Evolutionary conservation across 75 land plant genomes (phyloP).

Genomic region (Gnetum montanum): DNA sequence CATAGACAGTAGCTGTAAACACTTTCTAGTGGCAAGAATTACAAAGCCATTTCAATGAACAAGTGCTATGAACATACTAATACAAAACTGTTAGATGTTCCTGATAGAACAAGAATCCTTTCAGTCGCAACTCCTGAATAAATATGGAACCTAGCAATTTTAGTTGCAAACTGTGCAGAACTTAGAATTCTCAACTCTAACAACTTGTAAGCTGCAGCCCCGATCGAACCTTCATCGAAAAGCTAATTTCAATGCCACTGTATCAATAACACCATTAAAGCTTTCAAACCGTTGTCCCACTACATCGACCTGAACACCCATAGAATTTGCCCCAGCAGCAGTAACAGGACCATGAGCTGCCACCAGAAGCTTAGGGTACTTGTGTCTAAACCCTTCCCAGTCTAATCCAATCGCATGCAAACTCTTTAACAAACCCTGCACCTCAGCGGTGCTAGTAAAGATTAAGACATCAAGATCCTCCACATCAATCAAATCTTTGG

Average conservation of each 20-base stretch:
- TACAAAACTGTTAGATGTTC: too few species aligned
- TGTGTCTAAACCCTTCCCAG: constrained; percentile 19
- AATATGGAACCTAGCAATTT: too few species aligned
- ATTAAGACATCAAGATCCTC: constrained; percentile 43
- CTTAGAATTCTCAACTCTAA: too few species aligned
- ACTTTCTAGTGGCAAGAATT: too few species aligned
- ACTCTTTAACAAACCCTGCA: constrained; percentile 62
- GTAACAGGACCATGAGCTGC: constrained; percentile 85
- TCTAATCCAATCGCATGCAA: constrained; percentile 27
- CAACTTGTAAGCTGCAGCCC: too few species aligned
- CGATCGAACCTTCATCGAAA: too few species aligned
- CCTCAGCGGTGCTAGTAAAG: constrained; percentile 69
- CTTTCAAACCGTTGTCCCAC: constrained; percentile 39
- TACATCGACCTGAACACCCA: constrained; percentile 49
- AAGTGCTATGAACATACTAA: too few species aligned
- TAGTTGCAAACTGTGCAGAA: too few species aligned
- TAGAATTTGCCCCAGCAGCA: constrained; percentile 38
- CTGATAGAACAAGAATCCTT: too few species aligned
- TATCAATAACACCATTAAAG: constrained; percentile 55
- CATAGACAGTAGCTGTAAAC: too few species aligned
- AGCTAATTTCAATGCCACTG: constrained; percentile 14
- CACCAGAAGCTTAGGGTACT: constrained; percentile 25
- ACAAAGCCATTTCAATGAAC: too few species aligned
- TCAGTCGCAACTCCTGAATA: too few species aligned
- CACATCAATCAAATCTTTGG: constrained; percentile 11